Evolutionary conservation across 192 early-diverging fungal genomes (phyloP).

Genomic region (Thoreauomyces humboldtii): DNA sequence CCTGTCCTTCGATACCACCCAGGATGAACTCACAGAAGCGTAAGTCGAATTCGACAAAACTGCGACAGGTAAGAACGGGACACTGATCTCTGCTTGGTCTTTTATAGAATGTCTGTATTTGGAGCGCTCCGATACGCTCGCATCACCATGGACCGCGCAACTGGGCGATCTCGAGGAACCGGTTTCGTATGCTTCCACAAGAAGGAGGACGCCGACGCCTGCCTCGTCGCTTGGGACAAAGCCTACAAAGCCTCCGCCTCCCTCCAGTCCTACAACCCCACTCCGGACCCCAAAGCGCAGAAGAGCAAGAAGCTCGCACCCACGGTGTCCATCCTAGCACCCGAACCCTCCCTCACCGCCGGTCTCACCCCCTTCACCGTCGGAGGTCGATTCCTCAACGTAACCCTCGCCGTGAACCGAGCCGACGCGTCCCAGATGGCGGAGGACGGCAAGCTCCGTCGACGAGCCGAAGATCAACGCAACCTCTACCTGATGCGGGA

Average conservation of each 20-base stretch:
- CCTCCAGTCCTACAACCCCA: constrained; percentile 13
- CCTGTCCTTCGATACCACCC: constrained; percentile 84
- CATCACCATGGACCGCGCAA: constrained; percentile 79
- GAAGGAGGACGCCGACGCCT: constrained; percentile 67
- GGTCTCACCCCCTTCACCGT: constrained; percentile 65
- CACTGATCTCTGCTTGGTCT: background rate
- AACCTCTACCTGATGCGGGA: constrained; percentile 89
- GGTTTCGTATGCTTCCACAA: constrained; percentile 88
- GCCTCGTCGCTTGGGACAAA: constrained; percentile 69
- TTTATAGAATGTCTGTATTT: constrained; percentile 64
- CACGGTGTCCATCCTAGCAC: constrained; percentile 59
- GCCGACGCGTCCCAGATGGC: constrained; percentile 64
- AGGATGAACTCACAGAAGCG: constrained; percentile 68
- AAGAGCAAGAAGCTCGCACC: constrained; percentile 53
- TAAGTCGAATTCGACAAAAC: constrained; percentile 43
- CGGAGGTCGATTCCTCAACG: constrained; percentile 78
- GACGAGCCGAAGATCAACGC: constrained; percentile 74
- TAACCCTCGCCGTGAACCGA: constrained; percentile 76
- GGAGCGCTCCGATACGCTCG: constrained; percentile 76
- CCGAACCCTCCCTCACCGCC: constrained; percentile 58
- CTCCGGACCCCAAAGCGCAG: constrained; percentile 43
- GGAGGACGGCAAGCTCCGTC: constrained; percentile 56
- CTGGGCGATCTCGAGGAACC: constrained; percentile 87
- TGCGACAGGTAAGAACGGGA: no score
- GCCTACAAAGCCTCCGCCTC: constrained; percentile 54